Percentiles rank a stretch among this genome's conserved stretches.
Conservation (phyloP, 2,329 filamentous ascomycete genomes). For the Cladosporium phlei region DNA sequence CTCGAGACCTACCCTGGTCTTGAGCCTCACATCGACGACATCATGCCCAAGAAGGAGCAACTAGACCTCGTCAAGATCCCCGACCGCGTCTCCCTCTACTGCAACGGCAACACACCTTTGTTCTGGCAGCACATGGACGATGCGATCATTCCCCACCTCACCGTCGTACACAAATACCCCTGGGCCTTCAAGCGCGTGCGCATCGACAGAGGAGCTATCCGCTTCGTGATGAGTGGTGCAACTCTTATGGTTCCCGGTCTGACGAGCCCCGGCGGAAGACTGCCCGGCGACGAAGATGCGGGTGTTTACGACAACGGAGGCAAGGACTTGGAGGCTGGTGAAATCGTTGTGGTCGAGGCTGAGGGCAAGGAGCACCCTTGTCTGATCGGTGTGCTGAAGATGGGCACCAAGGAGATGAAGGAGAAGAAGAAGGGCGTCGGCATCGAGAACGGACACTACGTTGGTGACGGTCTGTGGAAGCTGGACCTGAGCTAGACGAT, state of each 20-base stretch:
- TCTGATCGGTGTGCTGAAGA: slow-evolving; percentile 76
- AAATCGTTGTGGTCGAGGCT: slow-evolving; percentile 81
- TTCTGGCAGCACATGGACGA: slow-evolving; percentile 86
- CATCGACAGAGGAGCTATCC: slow-evolving; percentile 92
- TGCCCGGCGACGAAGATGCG: slow-evolving; percentile 55
- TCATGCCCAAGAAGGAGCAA: slow-evolving; percentile 91
- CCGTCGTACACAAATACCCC: slow-evolving; percentile 85
- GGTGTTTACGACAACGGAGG: slow-evolving; percentile 44
- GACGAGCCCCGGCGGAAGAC: slow-evolving; percentile 73
- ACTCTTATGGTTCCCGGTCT: slow-evolving; percentile 94
- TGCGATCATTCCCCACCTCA: slow-evolving; percentile 79
- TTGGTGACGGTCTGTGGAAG: slow-evolving; percentile 92
- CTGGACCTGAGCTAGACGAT: slow-evolving; percentile 50
- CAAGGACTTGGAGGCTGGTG: slow-evolving; percentile 72
- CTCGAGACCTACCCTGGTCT: slow-evolving; percentile 81
- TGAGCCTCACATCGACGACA: slow-evolving; percentile 82
- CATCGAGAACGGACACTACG: slow-evolving; percentile 86
- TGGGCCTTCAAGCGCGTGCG: slow-evolving; percentile 75
- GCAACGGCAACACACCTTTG: slow-evolving; percentile 69
- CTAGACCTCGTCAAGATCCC: slow-evolving; percentile 90
- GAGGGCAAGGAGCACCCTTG: slow-evolving; percentile 93
- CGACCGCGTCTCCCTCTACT: slow-evolving; percentile 84
- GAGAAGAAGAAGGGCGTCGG: slow-evolving; percentile 90
- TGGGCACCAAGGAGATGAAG: slow-evolving; percentile 87
- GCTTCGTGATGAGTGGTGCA: slow-evolving; percentile 89